Evolutionary conservation across 352 stramenopile genomes (phyloP).

Genomic region (Phytophthora brassicae): DNA sequence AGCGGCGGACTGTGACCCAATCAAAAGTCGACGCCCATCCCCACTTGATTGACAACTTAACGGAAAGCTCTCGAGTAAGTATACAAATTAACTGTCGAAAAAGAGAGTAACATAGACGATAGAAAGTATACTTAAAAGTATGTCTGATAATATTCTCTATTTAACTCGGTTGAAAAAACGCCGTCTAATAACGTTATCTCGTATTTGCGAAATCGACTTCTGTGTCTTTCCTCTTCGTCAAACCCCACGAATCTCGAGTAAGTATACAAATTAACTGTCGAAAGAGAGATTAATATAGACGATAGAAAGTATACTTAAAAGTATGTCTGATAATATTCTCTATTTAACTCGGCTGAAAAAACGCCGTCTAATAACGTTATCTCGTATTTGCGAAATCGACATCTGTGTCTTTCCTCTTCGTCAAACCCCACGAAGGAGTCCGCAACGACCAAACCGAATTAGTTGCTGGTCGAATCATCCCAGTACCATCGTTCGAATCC

Average conservation of each 20-base stretch:
- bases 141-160: no score
- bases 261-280: no score
- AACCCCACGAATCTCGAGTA: constrained; percentile 15
- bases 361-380: constrained; percentile 1
- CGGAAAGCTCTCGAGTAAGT: no score
- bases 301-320: no score
- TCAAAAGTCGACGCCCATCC: constrained; percentile 14
- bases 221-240: constrained; percentile 6
- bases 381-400: constrained; percentile 24
- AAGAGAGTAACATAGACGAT: no score
- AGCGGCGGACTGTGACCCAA: constrained; percentile 11
- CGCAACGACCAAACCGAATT: constrained; percentile 15
- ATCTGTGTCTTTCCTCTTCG: constrained; percentile 4
- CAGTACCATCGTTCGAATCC: neutral
- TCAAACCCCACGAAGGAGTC: constrained; percentile 14
- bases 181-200: constrained; percentile 7
- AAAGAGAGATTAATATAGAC: no score
- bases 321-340: no score
- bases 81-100: no score
- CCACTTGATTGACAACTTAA: no score
- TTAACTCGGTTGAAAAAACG: neutral
- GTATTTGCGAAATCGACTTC: constrained; percentile 21
- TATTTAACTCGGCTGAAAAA: neutral
- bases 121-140: no score
- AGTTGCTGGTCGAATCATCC: neutral